Evolutionary conservation across 2,329 filamentous ascomycete species (phyloP).

Genomic region (Aspergillus sp.): DNA sequence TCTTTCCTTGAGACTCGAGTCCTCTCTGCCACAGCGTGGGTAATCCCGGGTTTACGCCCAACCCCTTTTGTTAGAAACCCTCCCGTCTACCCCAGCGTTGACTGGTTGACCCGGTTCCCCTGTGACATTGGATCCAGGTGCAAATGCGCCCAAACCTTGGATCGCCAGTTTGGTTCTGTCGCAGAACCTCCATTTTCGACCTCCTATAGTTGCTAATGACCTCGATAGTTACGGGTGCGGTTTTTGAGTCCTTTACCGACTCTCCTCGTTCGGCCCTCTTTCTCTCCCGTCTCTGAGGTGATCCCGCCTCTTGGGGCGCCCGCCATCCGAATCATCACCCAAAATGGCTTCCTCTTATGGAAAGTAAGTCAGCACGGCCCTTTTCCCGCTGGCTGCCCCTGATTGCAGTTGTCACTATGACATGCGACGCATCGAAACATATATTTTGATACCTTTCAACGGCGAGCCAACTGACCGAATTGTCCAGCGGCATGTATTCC

Average conservation of each 20-base stretch:
- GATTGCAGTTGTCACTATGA: not conserved
- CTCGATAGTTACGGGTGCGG: constrained; percentile 4
- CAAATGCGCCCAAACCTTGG: constrained; percentile 10
- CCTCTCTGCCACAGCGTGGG: not conserved
- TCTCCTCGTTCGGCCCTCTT: not conserved
- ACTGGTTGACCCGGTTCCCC: constrained; percentile 6
- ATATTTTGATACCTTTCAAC: not conserved
- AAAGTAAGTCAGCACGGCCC: constrained; percentile 32
- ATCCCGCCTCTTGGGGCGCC: constrained; percentile 8
- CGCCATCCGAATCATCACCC: constrained; percentile 20
- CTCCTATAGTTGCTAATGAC: constrained; percentile 6
- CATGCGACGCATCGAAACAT: not conserved
- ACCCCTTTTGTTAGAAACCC: not conserved
- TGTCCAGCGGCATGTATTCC: constrained; percentile 51
- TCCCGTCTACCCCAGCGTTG: constrained; percentile 1
- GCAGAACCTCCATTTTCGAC: not conserved
- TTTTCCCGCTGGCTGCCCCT: not conserved
- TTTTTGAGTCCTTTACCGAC: constrained; percentile 10
- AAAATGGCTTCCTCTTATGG: constrained; percentile 33
- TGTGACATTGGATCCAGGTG: constrained; percentile 1
- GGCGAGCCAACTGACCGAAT: constrained; percentile 7
- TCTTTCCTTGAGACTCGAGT: not conserved
- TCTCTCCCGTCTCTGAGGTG: constrained; percentile 8
- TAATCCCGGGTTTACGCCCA: not conserved
- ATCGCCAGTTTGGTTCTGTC: constrained; percentile 3